Evolutionary conservation across 768 basidiomycete genomes (phyloP).

Genomic region (Suillus luteus): DNA sequence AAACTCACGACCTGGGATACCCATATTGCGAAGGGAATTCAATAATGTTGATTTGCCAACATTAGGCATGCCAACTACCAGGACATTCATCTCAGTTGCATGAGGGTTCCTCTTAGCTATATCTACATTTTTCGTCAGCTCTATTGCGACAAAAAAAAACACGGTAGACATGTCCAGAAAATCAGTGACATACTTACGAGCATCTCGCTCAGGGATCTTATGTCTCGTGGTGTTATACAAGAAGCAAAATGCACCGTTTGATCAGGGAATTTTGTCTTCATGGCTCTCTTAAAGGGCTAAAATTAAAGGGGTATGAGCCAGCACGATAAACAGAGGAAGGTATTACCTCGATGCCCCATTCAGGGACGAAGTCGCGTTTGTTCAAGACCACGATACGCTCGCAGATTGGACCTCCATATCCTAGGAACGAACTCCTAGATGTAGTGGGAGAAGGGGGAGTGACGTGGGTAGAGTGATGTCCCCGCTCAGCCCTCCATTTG

Average conservation of each 20-base stretch:
- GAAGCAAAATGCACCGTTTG: conserved; percentile 73
- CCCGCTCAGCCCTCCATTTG: conserved; percentile 70
- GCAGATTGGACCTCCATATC: conserved; percentile 45
- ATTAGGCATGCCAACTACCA: conserved; percentile 98
- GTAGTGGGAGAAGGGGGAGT: conserved; percentile 41
- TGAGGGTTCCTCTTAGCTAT: conserved; percentile 71
- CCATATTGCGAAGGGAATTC: conserved; percentile 85
- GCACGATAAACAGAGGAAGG: conserved; percentile 10
- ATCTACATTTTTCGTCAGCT: conserved; percentile 40
- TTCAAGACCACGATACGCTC: conserved; percentile 91
- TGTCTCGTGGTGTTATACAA: conserved; percentile 66
- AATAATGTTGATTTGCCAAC: conserved; percentile 96
- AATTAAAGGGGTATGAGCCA: conserved; percentile 14
- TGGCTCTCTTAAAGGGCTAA: conserved; percentile 75
- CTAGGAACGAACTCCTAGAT: conserved; percentile 12
- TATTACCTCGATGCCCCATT: conserved; percentile 82
- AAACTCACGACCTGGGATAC: conserved; percentile 81
- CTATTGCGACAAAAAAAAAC: not conserved
- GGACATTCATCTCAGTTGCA: conserved; percentile 78
- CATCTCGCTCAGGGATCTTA: conserved; percentile 61
- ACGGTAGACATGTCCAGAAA: not conserved
- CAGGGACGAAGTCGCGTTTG: conserved; percentile 89
- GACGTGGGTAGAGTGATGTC: conserved; percentile 50
- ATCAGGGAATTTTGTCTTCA: conserved; percentile 69
- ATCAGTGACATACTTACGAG: conserved; percentile 67